phyloP scores from a whole-genome alignment of 331 rosid species.

The Saraca asoca region DNA sequence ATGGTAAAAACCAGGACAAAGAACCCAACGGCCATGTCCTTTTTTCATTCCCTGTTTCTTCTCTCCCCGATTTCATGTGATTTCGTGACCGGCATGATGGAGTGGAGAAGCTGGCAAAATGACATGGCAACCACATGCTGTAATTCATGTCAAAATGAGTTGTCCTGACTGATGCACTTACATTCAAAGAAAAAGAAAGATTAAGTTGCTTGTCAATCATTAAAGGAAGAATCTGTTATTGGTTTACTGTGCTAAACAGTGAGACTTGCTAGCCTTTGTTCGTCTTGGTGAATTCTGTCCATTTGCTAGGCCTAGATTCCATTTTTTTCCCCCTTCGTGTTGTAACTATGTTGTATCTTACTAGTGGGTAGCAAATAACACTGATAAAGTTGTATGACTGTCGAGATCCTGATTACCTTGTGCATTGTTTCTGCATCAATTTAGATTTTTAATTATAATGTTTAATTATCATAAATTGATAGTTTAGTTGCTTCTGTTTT shows the following conservation, averaged over 20 bases:
- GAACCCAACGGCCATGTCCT: conserved; percentile 9
- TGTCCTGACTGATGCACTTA: background rate
- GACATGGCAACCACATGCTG: background rate
- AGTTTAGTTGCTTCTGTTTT: conserved; percentile 7
- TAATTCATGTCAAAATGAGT: conserved; percentile 16
- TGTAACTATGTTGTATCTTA: conserved; percentile 1
- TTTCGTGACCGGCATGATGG: conserved; percentile 6
- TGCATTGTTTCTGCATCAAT: background rate
- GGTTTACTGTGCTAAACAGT: background rate
- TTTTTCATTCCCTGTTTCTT: background rate
- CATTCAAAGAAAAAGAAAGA: background rate
- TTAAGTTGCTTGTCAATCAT: background rate
- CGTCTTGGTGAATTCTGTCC: background rate
- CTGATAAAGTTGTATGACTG: background rate
- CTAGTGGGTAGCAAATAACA: background rate
- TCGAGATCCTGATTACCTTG: background rate
- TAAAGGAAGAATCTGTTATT: background rate
- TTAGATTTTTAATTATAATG: conserved; percentile 1
- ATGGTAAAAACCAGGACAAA: conserved; percentile 8
- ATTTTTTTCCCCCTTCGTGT: background rate
- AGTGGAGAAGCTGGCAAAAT: background rate
- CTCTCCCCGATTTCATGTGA: background rate
- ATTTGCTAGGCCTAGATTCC: background rate
- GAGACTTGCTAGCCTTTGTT: background rate
- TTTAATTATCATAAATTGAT: conserved; percentile 1